Conservation (phyloP, 495 filamentous ascomycete genomes). For the Aspergillus sclerotiicarbonarius region DNA sequence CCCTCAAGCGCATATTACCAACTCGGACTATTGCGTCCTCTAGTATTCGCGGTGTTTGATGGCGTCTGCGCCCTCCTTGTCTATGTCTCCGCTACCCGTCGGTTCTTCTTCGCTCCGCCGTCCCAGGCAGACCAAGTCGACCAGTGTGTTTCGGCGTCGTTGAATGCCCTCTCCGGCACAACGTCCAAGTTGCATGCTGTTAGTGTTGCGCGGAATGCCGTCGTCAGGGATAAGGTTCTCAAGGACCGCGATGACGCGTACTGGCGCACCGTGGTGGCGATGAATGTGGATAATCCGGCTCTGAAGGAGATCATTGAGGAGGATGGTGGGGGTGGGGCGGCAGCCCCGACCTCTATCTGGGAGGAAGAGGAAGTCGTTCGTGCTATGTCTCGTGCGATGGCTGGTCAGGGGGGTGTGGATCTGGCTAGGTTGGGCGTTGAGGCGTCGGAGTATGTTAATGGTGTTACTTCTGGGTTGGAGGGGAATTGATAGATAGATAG, state of each 20-base stretch:
- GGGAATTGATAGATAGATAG: slow-evolving; percentile 5
- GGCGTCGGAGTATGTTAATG: slow-evolving; percentile 46
- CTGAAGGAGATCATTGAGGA: slow-evolving; percentile 24
- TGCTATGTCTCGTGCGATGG: slow-evolving; percentile 50
- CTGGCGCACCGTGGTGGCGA: slow-evolving; percentile 51
- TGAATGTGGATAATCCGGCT: slow-evolving; percentile 23
- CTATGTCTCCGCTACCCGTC: slow-evolving; percentile 74
- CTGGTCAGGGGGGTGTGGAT: slow-evolving; percentile 46
- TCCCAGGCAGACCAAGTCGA: slow-evolving; percentile 46
- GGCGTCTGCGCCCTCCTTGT: slow-evolving; percentile 56
- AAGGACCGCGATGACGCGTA: slow-evolving; percentile 55
- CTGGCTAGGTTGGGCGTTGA: slow-evolving; percentile 43
- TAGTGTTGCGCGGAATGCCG: slow-evolving; percentile 56
- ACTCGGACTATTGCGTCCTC: slow-evolving; percentile 55
- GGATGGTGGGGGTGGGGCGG: slow-evolving; percentile 14
- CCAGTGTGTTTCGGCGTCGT: slow-evolving; percentile 36
- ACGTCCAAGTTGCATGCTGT: slow-evolving; percentile 51
- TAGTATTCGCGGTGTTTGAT: slow-evolving; percentile 62
- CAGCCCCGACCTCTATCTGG: slow-evolving; percentile 38
- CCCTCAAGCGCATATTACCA: slow-evolving; percentile 62
- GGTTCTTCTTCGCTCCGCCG: slow-evolving; percentile 57
- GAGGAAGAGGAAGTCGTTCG: slow-evolving; percentile 57
- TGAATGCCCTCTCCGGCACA: slow-evolving; percentile 42
- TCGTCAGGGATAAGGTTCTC: slow-evolving; percentile 55
- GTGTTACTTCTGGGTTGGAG: slow-evolving; percentile 41